These are phyloP conservation scores for Capsicum pubescens DNA, from an alignment of 257 asterid genomes.

Conservation along the genomic window DNA sequence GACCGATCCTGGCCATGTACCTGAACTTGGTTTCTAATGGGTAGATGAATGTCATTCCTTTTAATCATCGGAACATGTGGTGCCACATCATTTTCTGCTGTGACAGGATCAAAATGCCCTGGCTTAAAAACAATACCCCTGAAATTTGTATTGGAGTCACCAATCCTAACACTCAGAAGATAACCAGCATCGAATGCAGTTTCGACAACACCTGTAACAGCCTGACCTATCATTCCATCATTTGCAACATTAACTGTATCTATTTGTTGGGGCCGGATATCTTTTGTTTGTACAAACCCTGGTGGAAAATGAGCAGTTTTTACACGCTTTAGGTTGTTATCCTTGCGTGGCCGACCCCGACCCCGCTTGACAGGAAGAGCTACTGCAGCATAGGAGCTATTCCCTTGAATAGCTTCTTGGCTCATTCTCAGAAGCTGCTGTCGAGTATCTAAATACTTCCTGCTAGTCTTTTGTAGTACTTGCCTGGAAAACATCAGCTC, in stretches of 20 bases:
- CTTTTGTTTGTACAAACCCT: conserved; percentile 48
- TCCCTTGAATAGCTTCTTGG: conserved; percentile 45
- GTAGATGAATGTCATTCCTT: conserved; percentile 55
- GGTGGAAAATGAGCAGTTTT: conserved; percentile 44
- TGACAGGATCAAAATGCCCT: conserved; percentile 71
- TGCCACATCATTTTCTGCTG: conserved; percentile 81
- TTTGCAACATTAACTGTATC: conserved; percentile 34
- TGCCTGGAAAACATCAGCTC: conserved; percentile 12
- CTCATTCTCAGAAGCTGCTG: conserved; percentile 37
- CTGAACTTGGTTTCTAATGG: conserved; percentile 43
- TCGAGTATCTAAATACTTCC: not conserved
- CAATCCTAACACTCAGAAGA: conserved; percentile 72
- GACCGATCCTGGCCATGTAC: conserved; percentile 19
- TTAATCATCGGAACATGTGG: conserved; percentile 76
- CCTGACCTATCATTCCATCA: conserved; percentile 65
- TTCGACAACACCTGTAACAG: conserved; percentile 81
- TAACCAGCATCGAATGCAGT: conserved; percentile 90
- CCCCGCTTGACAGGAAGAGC: conserved; percentile 41
- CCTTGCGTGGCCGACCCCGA: conserved; percentile 58
- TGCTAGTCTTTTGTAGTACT: not conserved
- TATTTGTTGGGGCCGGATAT: conserved; percentile 38
- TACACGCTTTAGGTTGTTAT: conserved; percentile 41
- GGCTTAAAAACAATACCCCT: conserved; percentile 90
- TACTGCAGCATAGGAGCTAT: conserved; percentile 29
- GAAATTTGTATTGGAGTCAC: conserved; percentile 59